phyloP scores from a whole-genome alignment of 2,329 filamentous ascomycete genomes.

The Cyphellophora attinorum region DNA sequence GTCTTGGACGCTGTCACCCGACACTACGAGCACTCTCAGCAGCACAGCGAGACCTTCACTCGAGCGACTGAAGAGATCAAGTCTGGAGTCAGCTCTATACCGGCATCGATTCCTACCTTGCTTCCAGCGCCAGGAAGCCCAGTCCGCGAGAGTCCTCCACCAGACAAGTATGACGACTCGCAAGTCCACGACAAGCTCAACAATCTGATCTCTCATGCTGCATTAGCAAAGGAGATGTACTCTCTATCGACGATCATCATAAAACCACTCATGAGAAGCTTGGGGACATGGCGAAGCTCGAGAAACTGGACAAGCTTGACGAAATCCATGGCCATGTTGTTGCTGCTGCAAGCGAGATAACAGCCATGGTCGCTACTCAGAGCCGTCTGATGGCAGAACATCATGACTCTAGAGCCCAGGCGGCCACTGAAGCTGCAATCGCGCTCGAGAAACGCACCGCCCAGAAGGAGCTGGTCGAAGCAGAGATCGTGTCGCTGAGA shows the following conservation, averaged over 20 bases:
- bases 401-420: constrained; percentile 67
- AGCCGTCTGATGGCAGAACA: constrained; percentile 66
- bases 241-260: constrained; percentile 52
- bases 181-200: constrained; percentile 55
- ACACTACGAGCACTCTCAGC: constrained; percentile 82
- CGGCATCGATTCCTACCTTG: constrained; percentile 45
- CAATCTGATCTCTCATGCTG: constrained; percentile 30
- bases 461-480: constrained; percentile 55
- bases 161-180: constrained; percentile 47
- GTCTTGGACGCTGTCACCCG: constrained; percentile 73
- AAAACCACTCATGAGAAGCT: constrained; percentile 60
- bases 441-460: constrained; percentile 67
- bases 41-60: constrained; percentile 84
- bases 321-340: constrained; percentile 83
- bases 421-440: constrained; percentile 68
- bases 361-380: constrained; percentile 69
- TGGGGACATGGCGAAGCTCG: constrained; percentile 68
- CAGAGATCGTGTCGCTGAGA: constrained; percentile 38
- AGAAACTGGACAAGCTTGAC: constrained; percentile 77
- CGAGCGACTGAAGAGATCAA: constrained; percentile 53
- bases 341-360: constrained; percentile 73
- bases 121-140: constrained; percentile 39
- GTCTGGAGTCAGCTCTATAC: constrained; percentile 41
- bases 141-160: constrained; percentile 19
- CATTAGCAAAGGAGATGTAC: constrained; percentile 29